These are phyloP conservation scores for Sinapis alba DNA, from an alignment of 441 rosid genomes.

Conservation along the genomic window DNA sequence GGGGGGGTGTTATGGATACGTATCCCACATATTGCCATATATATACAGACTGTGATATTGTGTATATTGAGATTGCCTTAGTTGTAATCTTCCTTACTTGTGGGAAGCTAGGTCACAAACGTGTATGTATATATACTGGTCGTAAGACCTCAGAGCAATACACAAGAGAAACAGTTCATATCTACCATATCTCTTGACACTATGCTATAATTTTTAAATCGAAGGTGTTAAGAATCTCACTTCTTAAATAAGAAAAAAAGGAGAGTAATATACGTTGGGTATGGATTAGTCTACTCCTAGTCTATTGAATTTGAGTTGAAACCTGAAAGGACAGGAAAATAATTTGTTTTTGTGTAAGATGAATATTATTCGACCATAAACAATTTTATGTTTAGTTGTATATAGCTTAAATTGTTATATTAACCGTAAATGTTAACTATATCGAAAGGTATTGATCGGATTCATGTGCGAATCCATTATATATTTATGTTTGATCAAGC, in stretches of 20 bases:
- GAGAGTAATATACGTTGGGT: neutral
- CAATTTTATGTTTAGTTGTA: neutral
- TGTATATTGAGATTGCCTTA: too few relatives aligned
- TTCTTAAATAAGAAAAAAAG: neutral
- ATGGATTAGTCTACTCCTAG: neutral
- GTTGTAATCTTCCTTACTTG: too few relatives aligned
- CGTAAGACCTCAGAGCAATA: too few relatives aligned
- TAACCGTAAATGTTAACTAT: neutral
- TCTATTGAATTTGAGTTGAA: neutral
- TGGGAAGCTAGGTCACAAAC: too few relatives aligned
- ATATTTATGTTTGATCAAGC: neutral
- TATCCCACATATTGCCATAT: too few relatives aligned
- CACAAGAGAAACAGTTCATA: too few relatives aligned
- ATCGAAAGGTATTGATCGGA: neutral
- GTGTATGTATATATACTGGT: too few relatives aligned
- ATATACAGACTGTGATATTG: too few relatives aligned
- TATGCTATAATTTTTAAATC: neutral
- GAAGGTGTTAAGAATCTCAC: neutral
- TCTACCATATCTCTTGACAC: too few relatives aligned
- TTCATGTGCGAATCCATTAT: neutral
- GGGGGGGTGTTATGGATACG: too few relatives aligned
- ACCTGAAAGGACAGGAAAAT: neutral
- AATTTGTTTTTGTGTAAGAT: neutral
- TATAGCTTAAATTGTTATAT: neutral
- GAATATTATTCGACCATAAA: neutral